Base-by-base conservation (phyloP, 1,284 basidiomycete species). In the Puccinia coronata region DNA sequence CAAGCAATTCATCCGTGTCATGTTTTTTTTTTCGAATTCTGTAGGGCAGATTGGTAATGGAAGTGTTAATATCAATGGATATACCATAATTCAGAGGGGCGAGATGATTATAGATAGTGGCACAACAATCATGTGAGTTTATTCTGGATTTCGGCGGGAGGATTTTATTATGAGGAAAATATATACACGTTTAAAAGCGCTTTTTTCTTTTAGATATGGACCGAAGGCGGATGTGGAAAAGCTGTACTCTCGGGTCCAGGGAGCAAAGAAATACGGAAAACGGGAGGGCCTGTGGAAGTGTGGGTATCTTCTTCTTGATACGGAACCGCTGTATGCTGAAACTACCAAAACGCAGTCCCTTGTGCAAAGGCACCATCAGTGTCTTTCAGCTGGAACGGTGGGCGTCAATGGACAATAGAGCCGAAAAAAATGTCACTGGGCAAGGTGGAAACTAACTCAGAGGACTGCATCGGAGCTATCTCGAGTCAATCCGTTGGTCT, bases 111-210 rank as follows among this genome's bases (percentile, higher is more conserved):
- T 80, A 61, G 77, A 80, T 61, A 80, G 77, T n/a, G 69, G 77
- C 34, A 80, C 77, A 41, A 71, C 77, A 47, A 80, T 80, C 39
- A 80, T 80, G 77, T 80, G 39, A 80, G 53, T 71, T n/a, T 8
- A 28, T 47, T 14, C 61, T 31, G 28, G 6, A 23, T 14, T 9
- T 53, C 5, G 36, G 41, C 23, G 18, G 2, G 41, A 43, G 47
- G 28, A 23, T 53, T 8, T 5, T n/a, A n/a, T n/a, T n/a, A n/a
- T n/a, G n/a, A n/a, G n/a, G 18, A 23, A 53, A 53, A n/a, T 9
- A n/a, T 53, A 6, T 23, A 51, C 12, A 51, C 20, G 25, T 39
- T 55, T 34, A 8, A 0, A 36, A 5, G n/a, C 47, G 49, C 49
- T 70, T 25, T n/a, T 49, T 34, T 36, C 31, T 53, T 53, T 31